These are phyloP conservation scores for Backusella westeae DNA, from an alignment of 192 early-diverging fungal species.

Conservation along the genomic window DNA sequence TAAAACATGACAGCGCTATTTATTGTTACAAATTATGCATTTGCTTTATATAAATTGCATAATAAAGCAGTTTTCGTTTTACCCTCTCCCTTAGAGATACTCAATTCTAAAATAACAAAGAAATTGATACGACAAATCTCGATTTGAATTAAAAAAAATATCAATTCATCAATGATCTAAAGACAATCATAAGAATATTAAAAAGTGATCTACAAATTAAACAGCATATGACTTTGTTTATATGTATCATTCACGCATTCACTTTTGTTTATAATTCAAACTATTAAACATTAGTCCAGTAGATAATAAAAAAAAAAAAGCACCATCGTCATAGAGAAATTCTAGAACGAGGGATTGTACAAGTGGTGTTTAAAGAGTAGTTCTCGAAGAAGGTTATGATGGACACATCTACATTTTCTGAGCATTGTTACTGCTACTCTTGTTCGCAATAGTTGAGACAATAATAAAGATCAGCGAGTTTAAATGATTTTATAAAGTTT, in stretches of 20 bases:
- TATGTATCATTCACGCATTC: neutral
- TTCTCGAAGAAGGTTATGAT: too few species aligned
- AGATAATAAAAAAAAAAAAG: too few species aligned
- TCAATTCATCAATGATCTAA: neutral
- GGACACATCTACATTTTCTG: too few species aligned
- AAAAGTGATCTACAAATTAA: neutral
- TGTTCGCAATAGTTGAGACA: too few species aligned
- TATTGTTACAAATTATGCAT: neutral
- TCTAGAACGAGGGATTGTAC: too few species aligned
- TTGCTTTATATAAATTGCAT: neutral
- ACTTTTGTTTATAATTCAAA: neutral
- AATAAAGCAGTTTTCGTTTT: neutral
- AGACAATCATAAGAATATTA: neutral
- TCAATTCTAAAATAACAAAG: neutral
- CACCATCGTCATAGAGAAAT: too few species aligned
- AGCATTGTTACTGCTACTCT: too few species aligned
- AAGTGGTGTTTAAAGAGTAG: too few species aligned
- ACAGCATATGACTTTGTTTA: neutral
- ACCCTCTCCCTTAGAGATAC: neutral
- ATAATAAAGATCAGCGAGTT: too few species aligned
- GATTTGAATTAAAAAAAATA: neutral
- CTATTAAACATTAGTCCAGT: too few species aligned
- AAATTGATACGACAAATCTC: neutral
- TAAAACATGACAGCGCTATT: neutral
- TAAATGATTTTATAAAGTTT: neutral